Evolutionary conservation across 2,329 filamentous ascomycete species (phyloP).

Genomic region (Hypoxylon sp.): DNA sequence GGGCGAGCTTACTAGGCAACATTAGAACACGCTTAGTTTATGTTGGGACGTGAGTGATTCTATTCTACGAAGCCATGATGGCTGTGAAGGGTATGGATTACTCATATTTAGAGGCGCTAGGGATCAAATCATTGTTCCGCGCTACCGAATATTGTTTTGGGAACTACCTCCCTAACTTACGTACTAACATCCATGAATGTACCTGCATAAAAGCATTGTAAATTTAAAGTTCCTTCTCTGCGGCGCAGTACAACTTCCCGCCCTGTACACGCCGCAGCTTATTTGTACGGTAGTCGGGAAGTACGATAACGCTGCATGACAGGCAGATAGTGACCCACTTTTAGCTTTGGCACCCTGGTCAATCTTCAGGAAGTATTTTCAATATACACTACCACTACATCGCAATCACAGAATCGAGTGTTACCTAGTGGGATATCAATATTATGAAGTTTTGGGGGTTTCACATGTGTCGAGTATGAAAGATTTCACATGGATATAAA

Average conservation of each 20-base stretch:
- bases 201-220: background rate
- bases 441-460: conserved; percentile 7
- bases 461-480: conserved; percentile 35
- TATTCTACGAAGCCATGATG: background rate
- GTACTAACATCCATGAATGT: background rate
- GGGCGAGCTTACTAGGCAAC: conserved; percentile 1
- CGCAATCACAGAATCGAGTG: conserved; percentile 8
- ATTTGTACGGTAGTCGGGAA: conserved; percentile 8
- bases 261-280: conserved; percentile 7
- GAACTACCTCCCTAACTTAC: background rate
- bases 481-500: conserved; percentile 27
- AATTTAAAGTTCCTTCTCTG: background rate
- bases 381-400: conserved; percentile 11
- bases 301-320: conserved; percentile 19
- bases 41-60: background rate
- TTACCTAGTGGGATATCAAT: background rate
- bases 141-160: background rate
- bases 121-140: background rate
- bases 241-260: conserved; percentile 3
- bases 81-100: conserved; percentile 3
- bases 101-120: background rate
- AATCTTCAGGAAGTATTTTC: conserved; percentile 3
- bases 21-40: background rate
- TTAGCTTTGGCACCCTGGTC: background rate
- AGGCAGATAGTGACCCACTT: conserved; percentile 1